Percentiles rank a stretch among this genome's conserved stretches.
Evolutionary conservation across 306 rosid species (phyloP).

Genomic region (Echinosophora koreensis): DNA sequence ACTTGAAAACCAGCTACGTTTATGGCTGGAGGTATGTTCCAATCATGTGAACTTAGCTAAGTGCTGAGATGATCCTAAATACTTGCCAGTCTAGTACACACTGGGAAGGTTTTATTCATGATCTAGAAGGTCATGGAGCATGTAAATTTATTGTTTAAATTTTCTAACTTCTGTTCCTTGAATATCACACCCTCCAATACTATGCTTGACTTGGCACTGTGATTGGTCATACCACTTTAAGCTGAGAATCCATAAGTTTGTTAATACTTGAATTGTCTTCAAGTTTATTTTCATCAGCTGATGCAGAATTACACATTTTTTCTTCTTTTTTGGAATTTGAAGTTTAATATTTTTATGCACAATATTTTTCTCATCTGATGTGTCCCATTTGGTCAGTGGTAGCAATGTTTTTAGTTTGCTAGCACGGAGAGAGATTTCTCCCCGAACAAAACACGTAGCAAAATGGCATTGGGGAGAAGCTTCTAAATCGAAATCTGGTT

Average conservation of each 20-base stretch:
- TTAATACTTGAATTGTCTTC: conserved; percentile 17
- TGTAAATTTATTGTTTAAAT: conserved; percentile 8
- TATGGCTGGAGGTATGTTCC: conserved; percentile 19
- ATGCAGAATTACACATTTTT: background rate
- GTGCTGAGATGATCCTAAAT: conserved; percentile 20
- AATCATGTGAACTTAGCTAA: conserved; percentile 35
- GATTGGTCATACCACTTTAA: conserved; percentile 1
- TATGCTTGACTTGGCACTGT: background rate
- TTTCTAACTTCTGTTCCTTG: conserved; percentile 17
- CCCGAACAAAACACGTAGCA: conserved; percentile 55
- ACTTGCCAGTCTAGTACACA: background rate
- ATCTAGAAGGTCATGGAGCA: conserved; percentile 26
- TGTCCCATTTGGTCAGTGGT: conserved; percentile 55
- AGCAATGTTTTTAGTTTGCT: conserved; percentile 63
- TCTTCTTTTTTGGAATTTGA: background rate
- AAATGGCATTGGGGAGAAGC: conserved; percentile 61
- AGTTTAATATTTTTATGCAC: conserved; percentile 7
- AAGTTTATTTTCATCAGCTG: conserved; percentile 6
- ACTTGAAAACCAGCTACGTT: background rate
- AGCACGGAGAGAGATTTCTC: conserved; percentile 64
- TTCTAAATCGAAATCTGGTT: conserved; percentile 52
- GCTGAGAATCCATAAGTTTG: conserved; percentile 1
- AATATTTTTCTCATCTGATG: conserved; percentile 32
- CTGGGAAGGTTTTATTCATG: conserved; percentile 1
- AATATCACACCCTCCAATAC: background rate